These are phyloP conservation scores for Blastocystis sp. DNA, from an alignment of 352 stramenopile genomes.

Conservation along the genomic window DNA sequence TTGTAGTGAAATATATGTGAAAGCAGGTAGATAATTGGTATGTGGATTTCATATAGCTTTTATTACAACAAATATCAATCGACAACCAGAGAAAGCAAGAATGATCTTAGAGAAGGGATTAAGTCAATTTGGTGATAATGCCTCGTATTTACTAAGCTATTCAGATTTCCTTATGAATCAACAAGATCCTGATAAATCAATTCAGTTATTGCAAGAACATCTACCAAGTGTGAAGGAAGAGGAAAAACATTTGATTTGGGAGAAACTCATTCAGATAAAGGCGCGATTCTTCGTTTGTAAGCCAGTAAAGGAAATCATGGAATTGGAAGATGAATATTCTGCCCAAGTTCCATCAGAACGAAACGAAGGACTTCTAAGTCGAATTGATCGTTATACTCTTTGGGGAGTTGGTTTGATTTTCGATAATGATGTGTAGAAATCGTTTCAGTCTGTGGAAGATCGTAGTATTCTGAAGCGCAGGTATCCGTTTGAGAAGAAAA, in stretches of 20 bases:
- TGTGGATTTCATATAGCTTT: not conserved
- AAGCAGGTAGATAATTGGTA: not conserved
- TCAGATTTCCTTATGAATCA: not conserved
- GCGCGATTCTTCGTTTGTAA: not conserved
- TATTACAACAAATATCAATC: not conserved
- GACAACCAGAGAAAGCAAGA: not conserved
- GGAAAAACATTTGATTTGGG: constrained; percentile 12
- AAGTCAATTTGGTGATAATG: not conserved
- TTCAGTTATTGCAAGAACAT: not conserved
- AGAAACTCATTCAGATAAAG: not conserved
- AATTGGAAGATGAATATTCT: not conserved
- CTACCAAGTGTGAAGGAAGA: not conserved
- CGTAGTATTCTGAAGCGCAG: constrained; percentile 11
- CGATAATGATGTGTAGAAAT: not conserved
- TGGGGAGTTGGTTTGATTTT: not conserved
- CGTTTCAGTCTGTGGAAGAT: constrained; percentile 7
- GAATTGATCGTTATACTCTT: constrained; percentile 1
- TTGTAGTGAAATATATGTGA: not conserved
- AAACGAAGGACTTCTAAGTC: constrained; percentile 1
- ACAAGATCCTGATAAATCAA: not conserved
- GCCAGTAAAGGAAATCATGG: not conserved
- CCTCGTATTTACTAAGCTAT: not conserved
- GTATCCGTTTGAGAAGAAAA: constrained; percentile 30
- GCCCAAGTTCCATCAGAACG: not conserved
- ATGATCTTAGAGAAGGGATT: not conserved